These are phyloP conservation scores for Aspergillus asperescens DNA, from an alignment of 495 filamentous ascomycete genomes.

Conservation along the genomic window DNA sequence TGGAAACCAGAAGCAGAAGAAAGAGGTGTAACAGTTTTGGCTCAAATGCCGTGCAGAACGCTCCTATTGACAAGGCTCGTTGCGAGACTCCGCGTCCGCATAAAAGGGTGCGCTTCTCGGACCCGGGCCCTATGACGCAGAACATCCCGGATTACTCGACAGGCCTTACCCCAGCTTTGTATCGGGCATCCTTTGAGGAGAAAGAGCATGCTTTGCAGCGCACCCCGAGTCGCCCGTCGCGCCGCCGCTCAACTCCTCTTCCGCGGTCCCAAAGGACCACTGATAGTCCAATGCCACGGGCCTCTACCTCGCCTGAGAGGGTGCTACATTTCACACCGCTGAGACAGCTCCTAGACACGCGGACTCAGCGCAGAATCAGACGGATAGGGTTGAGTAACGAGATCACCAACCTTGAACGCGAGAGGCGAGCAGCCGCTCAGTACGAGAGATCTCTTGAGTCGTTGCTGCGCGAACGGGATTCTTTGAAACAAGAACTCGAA, in stretches of 20 bases:
- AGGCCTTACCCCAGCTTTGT: constrained; percentile 63
- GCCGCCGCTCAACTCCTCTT: constrained; percentile 30
- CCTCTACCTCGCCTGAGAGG: constrained; percentile 27
- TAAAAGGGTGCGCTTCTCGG: constrained; percentile 69
- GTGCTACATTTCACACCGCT: constrained; percentile 61
- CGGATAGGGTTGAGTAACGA: constrained; percentile 71
- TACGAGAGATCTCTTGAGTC: constrained; percentile 49
- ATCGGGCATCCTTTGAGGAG: constrained; percentile 48
- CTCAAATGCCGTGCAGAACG: constrained; percentile 14
- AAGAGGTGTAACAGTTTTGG: constrained; percentile 30
- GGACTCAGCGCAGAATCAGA: constrained; percentile 65
- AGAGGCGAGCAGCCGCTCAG: constrained; percentile 44
- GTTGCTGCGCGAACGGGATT: constrained; percentile 32
- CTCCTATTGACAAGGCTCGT: constrained; percentile 12
- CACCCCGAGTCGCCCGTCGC: constrained; percentile 43
- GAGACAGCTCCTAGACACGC: constrained; percentile 61
- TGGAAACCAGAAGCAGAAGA: constrained; percentile 30
- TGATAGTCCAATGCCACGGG: constrained; percentile 27
- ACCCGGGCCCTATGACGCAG: constrained; percentile 52
- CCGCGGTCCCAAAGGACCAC: constrained; percentile 21
- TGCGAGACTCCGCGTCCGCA: constrained; percentile 36
- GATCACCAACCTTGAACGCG: constrained; percentile 58
- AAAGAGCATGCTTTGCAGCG: constrained; percentile 17
- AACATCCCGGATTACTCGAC: constrained; percentile 42
- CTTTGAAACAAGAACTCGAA: constrained; percentile 49